Conservation (phyloP, 306 rosid species). For the Quercus suber region DNA sequence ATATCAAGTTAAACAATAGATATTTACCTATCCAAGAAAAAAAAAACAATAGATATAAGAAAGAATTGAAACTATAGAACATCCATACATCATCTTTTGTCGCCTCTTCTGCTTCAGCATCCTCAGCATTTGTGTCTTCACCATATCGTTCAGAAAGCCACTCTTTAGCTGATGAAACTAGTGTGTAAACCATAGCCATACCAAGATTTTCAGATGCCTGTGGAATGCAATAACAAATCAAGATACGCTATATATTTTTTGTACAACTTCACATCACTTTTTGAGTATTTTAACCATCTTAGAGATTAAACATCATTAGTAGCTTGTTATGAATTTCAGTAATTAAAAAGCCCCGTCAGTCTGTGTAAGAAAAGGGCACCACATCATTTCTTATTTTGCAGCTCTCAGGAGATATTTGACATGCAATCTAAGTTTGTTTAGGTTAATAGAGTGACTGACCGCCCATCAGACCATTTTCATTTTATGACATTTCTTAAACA, state of each 20-base stretch:
- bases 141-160: conserved; percentile 78
- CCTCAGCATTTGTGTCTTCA: conserved; percentile 49
- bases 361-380: neutral
- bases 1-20: conserved; percentile 7
- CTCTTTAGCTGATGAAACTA: conserved; percentile 89
- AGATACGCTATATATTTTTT: conserved; percentile 24
- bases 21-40: no score
- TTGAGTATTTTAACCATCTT: conserved; percentile 26
- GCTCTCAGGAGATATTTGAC: neutral
- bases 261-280: conserved; percentile 18
- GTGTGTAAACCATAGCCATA: conserved; percentile 99
- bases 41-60: neutral
- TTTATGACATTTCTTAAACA: neutral
- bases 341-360: conserved; percentile 6
- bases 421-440: neutral
- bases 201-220: conserved; percentile 99
- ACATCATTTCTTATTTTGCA: neutral
- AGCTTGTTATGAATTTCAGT: conserved; percentile 5
- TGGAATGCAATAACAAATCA: conserved; percentile 29
- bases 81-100: conserved; percentile 78
- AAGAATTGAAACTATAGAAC: conserved; percentile 13
- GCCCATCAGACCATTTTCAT: neutral
- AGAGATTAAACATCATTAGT: neutral
- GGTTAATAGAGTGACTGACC: neutral
- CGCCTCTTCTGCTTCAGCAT: conserved; percentile 78